Conservation (phyloP, 192 early-diverging fungal species). For the Gorgonomyces haynaldii region DNA sequence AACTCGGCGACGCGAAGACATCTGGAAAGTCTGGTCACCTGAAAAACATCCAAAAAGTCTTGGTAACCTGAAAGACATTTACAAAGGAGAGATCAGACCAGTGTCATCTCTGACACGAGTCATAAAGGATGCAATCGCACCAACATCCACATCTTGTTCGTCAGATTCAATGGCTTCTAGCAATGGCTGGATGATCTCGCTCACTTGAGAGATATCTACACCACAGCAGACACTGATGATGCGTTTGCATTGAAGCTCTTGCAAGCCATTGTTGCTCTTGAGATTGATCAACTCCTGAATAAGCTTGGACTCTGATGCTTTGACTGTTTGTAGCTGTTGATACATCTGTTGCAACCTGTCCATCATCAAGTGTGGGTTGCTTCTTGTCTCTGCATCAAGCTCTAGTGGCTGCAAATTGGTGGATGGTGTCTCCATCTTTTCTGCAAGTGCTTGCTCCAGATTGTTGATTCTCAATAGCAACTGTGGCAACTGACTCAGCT, state of each 20-base stretch:
- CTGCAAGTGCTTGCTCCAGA: slow-evolving; percentile 23
- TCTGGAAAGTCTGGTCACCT: too few species aligned
- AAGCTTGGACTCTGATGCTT: slow-evolving; percentile 15
- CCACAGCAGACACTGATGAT: slow-evolving; percentile 80
- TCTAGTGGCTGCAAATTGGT: background rate
- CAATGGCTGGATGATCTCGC: slow-evolving; percentile 61
- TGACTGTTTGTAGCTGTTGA: slow-evolving; percentile 12
- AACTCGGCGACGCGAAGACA: too few species aligned
- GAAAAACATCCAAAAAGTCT: background rate
- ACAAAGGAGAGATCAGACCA: background rate
- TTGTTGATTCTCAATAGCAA: slow-evolving; percentile 18
- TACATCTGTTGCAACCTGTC: slow-evolving; percentile 18
- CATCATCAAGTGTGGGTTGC: background rate
- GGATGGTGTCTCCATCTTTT: slow-evolving; percentile 12
- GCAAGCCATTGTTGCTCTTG: slow-evolving; percentile 41
- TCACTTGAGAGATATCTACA: slow-evolving; percentile 65
- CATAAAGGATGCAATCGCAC: slow-evolving; percentile 22
- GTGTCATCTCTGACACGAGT: slow-evolving; percentile 4
- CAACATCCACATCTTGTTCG: slow-evolving; percentile 19
- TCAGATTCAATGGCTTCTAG: slow-evolving; percentile 70
- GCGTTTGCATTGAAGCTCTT: slow-evolving; percentile 67
- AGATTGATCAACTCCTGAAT: slow-evolving; percentile 41
- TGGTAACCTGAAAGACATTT: background rate
- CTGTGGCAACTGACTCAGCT: slow-evolving; percentile 28
- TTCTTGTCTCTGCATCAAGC: background rate